phyloP scores from a whole-genome alignment of 805 yeast species.

The Ogataea allantospora region DNA sequence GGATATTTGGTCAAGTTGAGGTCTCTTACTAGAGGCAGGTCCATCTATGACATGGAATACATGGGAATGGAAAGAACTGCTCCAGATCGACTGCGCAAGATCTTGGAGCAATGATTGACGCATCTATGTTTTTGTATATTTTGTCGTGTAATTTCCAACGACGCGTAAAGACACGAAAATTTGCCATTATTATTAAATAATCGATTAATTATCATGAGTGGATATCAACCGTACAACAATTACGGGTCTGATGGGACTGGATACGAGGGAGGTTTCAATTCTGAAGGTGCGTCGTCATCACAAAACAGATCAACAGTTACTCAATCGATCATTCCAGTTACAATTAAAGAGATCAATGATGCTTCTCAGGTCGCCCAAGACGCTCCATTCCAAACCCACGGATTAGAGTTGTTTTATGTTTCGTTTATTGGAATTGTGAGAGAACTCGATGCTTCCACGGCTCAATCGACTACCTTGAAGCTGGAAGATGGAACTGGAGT shows the following conservation, averaged over 20 bases:
- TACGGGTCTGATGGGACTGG: slow-evolving; percentile 36
- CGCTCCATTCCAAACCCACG: slow-evolving; percentile 59
- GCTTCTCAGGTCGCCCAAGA: slow-evolving; percentile 63
- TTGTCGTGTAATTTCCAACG: slow-evolving; percentile 5
- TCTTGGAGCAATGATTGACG: slow-evolving; percentile 25
- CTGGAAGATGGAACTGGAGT: slow-evolving; percentile 81
- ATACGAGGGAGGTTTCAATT: slow-evolving; percentile 38
- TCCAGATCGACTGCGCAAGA: slow-evolving; percentile 44
- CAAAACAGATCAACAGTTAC: slow-evolving; percentile 29
- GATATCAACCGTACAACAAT: slow-evolving; percentile 40
- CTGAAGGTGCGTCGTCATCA: slow-evolving; percentile 20
- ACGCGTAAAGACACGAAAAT: slow-evolving; percentile 12
- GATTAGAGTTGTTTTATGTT: slow-evolving; percentile 61
- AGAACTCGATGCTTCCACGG: slow-evolving; percentile 52
- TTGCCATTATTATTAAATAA: slow-evolving; percentile 11
- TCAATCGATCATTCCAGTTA: slow-evolving; percentile 57
- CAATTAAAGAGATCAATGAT: slow-evolving; percentile 69
- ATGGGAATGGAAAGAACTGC: slow-evolving; percentile 69
- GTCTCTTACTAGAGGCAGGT: slow-evolving; percentile 87
- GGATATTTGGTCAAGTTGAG: slow-evolving; percentile 80
- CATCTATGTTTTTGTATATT: slow-evolving; percentile 3
- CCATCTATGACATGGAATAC: slow-evolving; percentile 76
- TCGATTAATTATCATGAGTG: slow-evolving; percentile 19
- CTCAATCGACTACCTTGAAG: slow-evolving; percentile 53
- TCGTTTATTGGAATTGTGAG: slow-evolving; percentile 71